These are phyloP conservation scores for Blastobotrys indianensis DNA, from an alignment of 1,139 yeast genomes.

Conservation along the genomic window DNA sequence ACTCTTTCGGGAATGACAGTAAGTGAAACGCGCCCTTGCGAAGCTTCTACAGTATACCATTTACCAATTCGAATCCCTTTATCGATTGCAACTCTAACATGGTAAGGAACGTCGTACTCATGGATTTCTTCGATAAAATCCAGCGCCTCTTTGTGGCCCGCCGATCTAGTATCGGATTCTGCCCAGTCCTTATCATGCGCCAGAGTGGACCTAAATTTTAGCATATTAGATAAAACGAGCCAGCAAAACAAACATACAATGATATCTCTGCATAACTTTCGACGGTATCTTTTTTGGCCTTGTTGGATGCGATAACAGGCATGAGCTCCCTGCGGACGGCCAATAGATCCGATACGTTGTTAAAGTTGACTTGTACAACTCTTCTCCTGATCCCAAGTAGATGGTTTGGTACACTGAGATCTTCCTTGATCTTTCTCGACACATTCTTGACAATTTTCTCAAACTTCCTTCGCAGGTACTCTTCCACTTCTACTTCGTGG, in stretches of 20 bases:
- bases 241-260: constrained; percentile 25
- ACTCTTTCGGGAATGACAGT: constrained; percentile 66
- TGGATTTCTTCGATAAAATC: constrained; percentile 70
- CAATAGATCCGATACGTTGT: constrained; percentile 67
- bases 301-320: constrained; percentile 70
- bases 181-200: constrained; percentile 21
- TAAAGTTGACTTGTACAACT: constrained; percentile 63
- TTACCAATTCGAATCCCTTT: constrained; percentile 81
- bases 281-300: constrained; percentile 55
- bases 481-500: constrained; percentile 77
- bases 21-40: constrained; percentile 50
- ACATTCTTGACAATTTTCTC: constrained; percentile 59
- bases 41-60: constrained; percentile 82
- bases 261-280: constrained; percentile 61
- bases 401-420: constrained; percentile 77
- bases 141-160: constrained; percentile 44
- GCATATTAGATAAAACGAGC: background rate
- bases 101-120: constrained; percentile 96
- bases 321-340: constrained; percentile 63
- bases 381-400: constrained; percentile 67
- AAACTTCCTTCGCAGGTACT: constrained; percentile 61
- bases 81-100: constrained; percentile 92
- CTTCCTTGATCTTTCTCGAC: constrained; percentile 61
- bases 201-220: constrained; percentile 9
- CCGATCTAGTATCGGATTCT: constrained; percentile 12